phyloP scores from a whole-genome alignment of 192 early-diverging fungal genomes.

The Linnemannia schmuckeri region DNA sequence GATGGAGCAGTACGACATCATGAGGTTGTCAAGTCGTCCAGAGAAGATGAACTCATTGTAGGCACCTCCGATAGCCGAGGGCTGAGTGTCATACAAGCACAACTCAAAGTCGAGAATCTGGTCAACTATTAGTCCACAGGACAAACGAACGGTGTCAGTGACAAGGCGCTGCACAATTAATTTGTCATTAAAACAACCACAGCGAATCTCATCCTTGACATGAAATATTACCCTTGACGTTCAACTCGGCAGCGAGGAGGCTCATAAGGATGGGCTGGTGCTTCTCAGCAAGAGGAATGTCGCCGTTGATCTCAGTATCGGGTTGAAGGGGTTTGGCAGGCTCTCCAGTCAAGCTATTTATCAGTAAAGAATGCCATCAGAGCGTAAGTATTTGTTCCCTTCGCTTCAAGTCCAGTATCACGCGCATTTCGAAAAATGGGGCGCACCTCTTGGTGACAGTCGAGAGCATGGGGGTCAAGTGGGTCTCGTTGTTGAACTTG shows the following conservation, averaged over 20 bases:
- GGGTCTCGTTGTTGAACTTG: slow-evolving; percentile 96
- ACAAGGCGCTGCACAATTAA: background rate
- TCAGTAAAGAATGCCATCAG: background rate
- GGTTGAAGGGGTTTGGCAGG: slow-evolving; percentile 38
- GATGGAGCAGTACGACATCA: slow-evolving; percentile 91
- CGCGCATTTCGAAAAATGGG: background rate
- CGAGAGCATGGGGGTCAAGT: slow-evolving; percentile 91
- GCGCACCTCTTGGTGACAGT: slow-evolving; percentile 71
- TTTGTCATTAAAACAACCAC: background rate
- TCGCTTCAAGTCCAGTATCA: background rate
- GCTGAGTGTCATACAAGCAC: slow-evolving; percentile 96
- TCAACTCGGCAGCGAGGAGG: slow-evolving; percentile 82
- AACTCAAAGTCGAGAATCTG: slow-evolving; percentile 97
- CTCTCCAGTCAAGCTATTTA: slow-evolving; percentile 46
- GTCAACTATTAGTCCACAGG: slow-evolving; percentile 51
- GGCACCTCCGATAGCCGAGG: slow-evolving; percentile 89
- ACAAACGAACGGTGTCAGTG: background rate
- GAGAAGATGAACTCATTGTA: slow-evolving; percentile 96
- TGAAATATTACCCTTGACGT: slow-evolving; percentile 63
- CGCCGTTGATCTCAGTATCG: slow-evolving; percentile 46
- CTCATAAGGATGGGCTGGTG: slow-evolving; percentile 90
- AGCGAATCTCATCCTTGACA: background rate
- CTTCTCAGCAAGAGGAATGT: slow-evolving; percentile 52
- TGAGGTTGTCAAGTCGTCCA: slow-evolving; percentile 94
- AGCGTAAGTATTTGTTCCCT: background rate